Conservation (phyloP, 441 rosid genomes). For the Croton setiger region DNA sequence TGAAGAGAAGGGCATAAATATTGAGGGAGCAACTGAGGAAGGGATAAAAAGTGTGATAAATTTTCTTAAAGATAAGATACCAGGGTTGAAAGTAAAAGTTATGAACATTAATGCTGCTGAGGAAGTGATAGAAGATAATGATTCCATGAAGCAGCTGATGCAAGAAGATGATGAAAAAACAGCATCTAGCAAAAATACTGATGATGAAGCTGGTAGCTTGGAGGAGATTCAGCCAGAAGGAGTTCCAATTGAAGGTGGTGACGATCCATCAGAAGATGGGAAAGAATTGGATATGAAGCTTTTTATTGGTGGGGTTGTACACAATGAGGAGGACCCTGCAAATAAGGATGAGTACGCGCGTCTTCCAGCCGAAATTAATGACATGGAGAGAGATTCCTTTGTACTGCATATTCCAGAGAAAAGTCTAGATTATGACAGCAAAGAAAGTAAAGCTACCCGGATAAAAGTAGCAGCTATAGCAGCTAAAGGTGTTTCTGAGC, state of each 20-base stretch:
- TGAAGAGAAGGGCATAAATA: constrained; percentile 62
- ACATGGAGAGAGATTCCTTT: constrained; percentile 74
- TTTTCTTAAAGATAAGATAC: constrained; percentile 89
- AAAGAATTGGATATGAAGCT: constrained; percentile 69
- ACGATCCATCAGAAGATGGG: constrained; percentile 42
- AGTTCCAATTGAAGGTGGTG: constrained; percentile 36
- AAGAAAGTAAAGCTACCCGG: constrained; percentile 47
- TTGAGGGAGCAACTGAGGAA: constrained; percentile 82
- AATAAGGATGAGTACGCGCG: constrained; percentile 70
- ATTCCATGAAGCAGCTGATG: constrained; percentile 56
- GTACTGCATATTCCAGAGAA: constrained; percentile 57
- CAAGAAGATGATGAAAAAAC: constrained; percentile 57
- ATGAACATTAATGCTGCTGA: constrained; percentile 55
- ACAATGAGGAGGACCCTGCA: constrained; percentile 61
- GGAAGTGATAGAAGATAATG: constrained; percentile 53
- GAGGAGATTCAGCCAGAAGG: constrained; percentile 62
- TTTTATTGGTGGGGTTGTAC: constrained; percentile 84
- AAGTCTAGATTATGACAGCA: constrained; percentile 40
- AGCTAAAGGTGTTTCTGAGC: constrained; percentile 79
- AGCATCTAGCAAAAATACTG: constrained; percentile 48
- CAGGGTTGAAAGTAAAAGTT: constrained; percentile 81
- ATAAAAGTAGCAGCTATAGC: constrained; percentile 70
- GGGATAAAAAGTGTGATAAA: constrained; percentile 87
- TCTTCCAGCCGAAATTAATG: constrained; percentile 63
- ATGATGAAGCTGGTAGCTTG: constrained; percentile 44